Base-by-base conservation (phyloP, 257 asterid genomes). In the Solanum neorickii region DNA sequence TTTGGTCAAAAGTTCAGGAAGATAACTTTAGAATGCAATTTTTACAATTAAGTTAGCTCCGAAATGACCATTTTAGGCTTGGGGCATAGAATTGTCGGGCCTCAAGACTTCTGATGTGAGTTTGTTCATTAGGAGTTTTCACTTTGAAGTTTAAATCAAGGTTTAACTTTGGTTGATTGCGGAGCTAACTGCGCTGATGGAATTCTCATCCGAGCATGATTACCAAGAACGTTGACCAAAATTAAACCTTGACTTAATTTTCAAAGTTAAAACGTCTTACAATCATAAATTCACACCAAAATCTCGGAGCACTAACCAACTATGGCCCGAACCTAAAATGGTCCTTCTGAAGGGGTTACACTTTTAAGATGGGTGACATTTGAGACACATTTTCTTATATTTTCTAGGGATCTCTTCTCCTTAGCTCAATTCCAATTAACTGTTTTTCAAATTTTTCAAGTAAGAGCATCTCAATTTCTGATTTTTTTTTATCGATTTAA, bases 331-430 rank as follows among this genome's bases (percentile, higher is more conserved):
- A 9, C 12, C 44, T 41, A 8, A 41, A 41, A 41, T 41, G 44
- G 12, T 9, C 10, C 44, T 41, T 41, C 3, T 11, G 12, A 92
- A 73, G 92, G 91, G 12, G 93, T 91, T 12, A 91, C 91, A 25
- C 85, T 87, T 87, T 39, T 89, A 89, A 59, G 94, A 92, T 84
- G 94, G 92, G 33, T 86, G 91, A 90, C 89, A 85, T 91, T 73
- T 91, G 93, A 90, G 93, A 91, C 37, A 88, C 92, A 66, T 92
- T 73, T 59, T 86, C 89, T 87, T 88, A 92, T 72, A 33, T 33
- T 3, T 33, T 80, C 92, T 69, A 93, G 92, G 91, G 69, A 9
- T 77, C 60, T n/a, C 18, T 25, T 65, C 33, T 66, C 73, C 13
- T 12, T 66, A 66, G 12, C 16, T 7, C 1, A 66, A 25, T 60